phyloP scores from a whole-genome alignment of 2,329 filamentous ascomycete genomes.

The Colletotrichum nymphaeae region DNA sequence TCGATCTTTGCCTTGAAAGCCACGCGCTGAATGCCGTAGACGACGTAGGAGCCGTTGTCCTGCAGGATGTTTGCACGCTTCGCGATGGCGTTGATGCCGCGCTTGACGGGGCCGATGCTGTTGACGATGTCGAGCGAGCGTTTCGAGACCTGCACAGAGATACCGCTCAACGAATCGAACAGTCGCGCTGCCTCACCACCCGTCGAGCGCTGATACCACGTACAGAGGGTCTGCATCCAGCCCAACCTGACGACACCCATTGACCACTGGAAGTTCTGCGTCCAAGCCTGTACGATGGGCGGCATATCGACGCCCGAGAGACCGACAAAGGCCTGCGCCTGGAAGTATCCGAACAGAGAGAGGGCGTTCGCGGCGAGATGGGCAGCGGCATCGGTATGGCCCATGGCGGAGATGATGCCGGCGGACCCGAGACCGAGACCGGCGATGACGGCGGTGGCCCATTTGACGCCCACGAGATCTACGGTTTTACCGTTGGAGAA shows the following conservation, averaged over 20 bases:
- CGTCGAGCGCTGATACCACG: constrained; percentile 95
- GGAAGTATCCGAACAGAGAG: constrained; percentile 93
- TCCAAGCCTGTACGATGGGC: constrained; percentile 91
- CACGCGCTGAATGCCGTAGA: constrained; percentile 89
- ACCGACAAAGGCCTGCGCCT: constrained; percentile 91
- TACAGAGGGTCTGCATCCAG: constrained; percentile 89
- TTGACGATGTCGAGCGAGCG: constrained; percentile 54
- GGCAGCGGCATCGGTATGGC: constrained; percentile 92
- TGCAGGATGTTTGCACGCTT: constrained; percentile 68
- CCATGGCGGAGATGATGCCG: constrained; percentile 88
- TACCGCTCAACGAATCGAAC: constrained; percentile 77
- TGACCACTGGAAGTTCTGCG: constrained; percentile 97
- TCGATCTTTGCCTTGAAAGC: constrained; percentile 89
- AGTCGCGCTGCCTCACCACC: constrained; percentile 86
- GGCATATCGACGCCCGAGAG: constrained; percentile 85
- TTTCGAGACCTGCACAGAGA: constrained; percentile 86
- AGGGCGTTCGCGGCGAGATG: constrained; percentile 94
- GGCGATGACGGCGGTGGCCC: constrained; percentile 89
- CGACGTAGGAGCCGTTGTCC: constrained; percentile 66
- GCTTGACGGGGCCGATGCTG: constrained; percentile 54
- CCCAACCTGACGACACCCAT: constrained; percentile 92
- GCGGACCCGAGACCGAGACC: constrained; percentile 86
- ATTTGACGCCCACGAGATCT: constrained; percentile 87
- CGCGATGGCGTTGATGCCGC: constrained; percentile 55
- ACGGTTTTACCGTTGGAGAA: constrained; percentile 95